Conservation (phyloP, 257 asterid genomes). For the Lycium barbarum region DNA sequence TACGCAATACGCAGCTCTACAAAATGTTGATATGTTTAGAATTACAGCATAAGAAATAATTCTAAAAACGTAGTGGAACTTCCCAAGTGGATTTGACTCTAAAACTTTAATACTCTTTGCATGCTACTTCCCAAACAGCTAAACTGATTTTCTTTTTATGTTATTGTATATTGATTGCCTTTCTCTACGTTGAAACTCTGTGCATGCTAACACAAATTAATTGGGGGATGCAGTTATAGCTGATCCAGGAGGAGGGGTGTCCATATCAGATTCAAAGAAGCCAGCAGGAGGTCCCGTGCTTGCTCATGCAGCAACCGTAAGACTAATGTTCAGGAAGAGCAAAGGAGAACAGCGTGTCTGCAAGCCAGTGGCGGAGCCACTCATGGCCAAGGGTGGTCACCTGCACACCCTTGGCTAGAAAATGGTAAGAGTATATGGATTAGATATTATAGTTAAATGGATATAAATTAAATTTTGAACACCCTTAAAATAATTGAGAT, state of each 20-base stretch:
- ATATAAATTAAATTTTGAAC: too few relatives aligned
- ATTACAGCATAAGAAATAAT: too few relatives aligned
- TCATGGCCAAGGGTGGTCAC: too few relatives aligned
- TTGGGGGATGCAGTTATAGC: conserved; percentile 83
- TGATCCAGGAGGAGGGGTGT: conserved; percentile 98
- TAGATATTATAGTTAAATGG: too few relatives aligned
- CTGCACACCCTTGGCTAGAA: too few relatives aligned
- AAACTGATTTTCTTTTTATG: background rate
- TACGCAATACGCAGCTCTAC: conserved; percentile 35
- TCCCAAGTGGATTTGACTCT: background rate
- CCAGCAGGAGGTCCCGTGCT: conserved; percentile 99
- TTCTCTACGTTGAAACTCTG: background rate
- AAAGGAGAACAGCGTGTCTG: conserved; percentile 99
- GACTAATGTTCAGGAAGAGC: conserved; percentile 99
- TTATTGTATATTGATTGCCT: background rate
- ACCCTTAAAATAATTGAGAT: too few relatives aligned
- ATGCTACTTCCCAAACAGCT: background rate
- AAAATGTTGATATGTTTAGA: conserved; percentile 13
- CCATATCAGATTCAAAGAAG: conserved; percentile 96
- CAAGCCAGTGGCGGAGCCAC: too few relatives aligned
- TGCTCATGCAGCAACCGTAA: conserved; percentile 96
- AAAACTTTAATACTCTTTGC: background rate
- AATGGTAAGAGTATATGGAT: too few relatives aligned
- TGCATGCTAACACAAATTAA: conserved; percentile 24
- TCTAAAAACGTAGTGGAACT: too few relatives aligned